phyloP scores from a whole-genome alignment of 805 yeast species.

The Yarrowia keelungensis region DNA sequence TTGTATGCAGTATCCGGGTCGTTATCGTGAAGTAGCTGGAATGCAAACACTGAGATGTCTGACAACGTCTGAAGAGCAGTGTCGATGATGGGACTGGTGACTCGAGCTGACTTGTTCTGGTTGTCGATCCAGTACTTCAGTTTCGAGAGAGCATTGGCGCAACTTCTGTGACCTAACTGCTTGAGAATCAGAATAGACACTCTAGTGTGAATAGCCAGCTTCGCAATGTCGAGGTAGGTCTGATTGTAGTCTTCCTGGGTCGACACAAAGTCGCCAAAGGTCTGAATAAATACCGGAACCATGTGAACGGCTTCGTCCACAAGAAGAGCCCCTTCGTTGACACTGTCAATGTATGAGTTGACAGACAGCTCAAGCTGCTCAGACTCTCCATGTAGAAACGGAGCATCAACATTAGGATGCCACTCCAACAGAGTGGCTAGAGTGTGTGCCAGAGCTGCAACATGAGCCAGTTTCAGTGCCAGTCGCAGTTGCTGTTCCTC shows the following conservation, averaged over 20 bases:
- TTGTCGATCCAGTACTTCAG: slow-evolving; percentile 24
- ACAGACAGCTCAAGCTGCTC: slow-evolving; percentile 19
- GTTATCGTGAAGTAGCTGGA: slow-evolving; percentile 4
- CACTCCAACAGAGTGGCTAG: slow-evolving; percentile 22
- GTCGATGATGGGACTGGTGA: slow-evolving; percentile 12
- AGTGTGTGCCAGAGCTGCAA: slow-evolving; percentile 1
- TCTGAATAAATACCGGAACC: slow-evolving; percentile 16
- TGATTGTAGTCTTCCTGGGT: slow-evolving; percentile 5
- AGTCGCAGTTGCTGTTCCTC: slow-evolving; percentile 17
- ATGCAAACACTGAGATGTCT: slow-evolving; percentile 2
- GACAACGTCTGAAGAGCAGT: neutral
- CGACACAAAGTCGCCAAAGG: slow-evolving; percentile 4
- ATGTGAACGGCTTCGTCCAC: slow-evolving; percentile 14
- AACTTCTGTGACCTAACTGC: slow-evolving; percentile 8
- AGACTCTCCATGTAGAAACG: slow-evolving; percentile 17
- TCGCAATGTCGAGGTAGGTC: slow-evolving; percentile 7
- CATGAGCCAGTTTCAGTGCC: slow-evolving; percentile 1
- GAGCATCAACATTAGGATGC: slow-evolving; percentile 17
- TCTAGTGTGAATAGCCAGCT: slow-evolving; percentile 5
- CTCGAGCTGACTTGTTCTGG: slow-evolving; percentile 9
- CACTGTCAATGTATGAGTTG: slow-evolving; percentile 15
- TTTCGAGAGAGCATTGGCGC: slow-evolving; percentile 22
- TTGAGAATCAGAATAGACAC: slow-evolving; percentile 12
- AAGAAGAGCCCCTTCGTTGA: slow-evolving; percentile 18
- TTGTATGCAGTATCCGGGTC: slow-evolving; percentile 12